phyloP scores from a whole-genome alignment of 2,329 filamentous ascomycete genomes.

The Westerdykella sp. region DNA sequence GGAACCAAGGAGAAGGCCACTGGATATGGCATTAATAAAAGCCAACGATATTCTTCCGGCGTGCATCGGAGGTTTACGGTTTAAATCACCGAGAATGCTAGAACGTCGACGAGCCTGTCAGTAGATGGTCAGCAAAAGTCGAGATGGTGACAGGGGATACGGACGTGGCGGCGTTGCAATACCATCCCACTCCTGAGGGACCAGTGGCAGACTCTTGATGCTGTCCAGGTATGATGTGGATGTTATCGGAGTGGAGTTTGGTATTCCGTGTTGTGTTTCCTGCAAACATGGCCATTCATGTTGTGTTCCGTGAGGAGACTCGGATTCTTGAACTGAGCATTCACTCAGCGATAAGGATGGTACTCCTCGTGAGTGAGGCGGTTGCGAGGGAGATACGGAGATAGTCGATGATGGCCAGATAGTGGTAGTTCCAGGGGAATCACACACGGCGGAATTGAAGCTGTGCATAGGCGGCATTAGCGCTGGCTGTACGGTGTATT shows the following conservation, averaged over 20 bases:
- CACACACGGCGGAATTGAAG: slow-evolving; percentile 9
- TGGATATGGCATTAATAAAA: not conserved
- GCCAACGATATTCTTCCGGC: slow-evolving; percentile 29
- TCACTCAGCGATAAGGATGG: slow-evolving; percentile 24
- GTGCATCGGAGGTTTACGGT: slow-evolving; percentile 19
- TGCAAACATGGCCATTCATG: slow-evolving; percentile 46
- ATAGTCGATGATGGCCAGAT: slow-evolving; percentile 14
- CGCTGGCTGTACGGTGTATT: too few relatives aligned
- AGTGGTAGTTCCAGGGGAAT: slow-evolving; percentile 13
- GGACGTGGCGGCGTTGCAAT: slow-evolving; percentile 42
- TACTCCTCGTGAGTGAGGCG: slow-evolving; percentile 11
- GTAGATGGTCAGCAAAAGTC: slow-evolving; percentile 44
- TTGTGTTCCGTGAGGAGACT: slow-evolving; percentile 31
- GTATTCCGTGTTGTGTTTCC: slow-evolving; percentile 40
- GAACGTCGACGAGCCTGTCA: slow-evolving; percentile 59
- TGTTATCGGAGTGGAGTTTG: slow-evolving; percentile 21
- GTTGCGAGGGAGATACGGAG: slow-evolving; percentile 14
- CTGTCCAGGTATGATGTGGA: slow-evolving; percentile 36
- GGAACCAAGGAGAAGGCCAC: too few relatives aligned
- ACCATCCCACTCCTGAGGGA: slow-evolving; percentile 36
- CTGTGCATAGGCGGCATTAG: slow-evolving; percentile 6
- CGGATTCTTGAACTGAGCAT: slow-evolving; percentile 18
- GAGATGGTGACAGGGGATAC: slow-evolving; percentile 35
- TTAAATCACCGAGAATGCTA: not conserved
- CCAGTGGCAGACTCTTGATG: slow-evolving; percentile 22